A percentile compares a stretch with the other conserved stretches of the same genome.
phyloP scores from a whole-genome alignment of 805 yeast genomes.

The Yarrowia sp. region DNA sequence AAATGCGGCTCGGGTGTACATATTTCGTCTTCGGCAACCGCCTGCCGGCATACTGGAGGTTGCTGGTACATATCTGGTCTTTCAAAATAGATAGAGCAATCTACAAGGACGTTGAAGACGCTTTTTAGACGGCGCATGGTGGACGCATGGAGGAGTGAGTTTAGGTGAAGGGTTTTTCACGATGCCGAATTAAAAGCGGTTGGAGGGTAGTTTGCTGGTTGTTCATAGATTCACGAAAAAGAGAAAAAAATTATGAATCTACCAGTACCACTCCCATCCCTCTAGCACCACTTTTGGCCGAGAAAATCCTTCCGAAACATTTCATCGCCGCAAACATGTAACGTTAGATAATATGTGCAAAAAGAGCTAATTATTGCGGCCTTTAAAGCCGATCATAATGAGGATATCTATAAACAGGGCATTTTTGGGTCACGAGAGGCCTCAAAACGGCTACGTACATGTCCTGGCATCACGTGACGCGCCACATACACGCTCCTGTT shows the following conservation, averaged over 20 bases:
- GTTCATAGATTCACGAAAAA: not conserved
- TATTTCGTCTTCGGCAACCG: not conserved
- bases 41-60: not conserved
- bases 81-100: constrained; percentile 13
- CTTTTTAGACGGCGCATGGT: not conserved
- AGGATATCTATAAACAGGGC: too few species aligned
- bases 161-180: not conserved
- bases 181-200: not conserved
- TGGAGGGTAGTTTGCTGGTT: not conserved
- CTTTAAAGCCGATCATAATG: constrained; percentile 11
- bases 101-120: constrained; percentile 4
- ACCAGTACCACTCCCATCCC: not conserved
- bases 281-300: not conserved
- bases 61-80: not conserved
- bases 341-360: constrained; percentile 23
- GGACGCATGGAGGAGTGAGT: constrained; percentile 13
- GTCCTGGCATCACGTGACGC: not conserved
- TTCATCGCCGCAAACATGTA: constrained; percentile 6
- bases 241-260: not conserved
- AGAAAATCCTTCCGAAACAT: not conserved
- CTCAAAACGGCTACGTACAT: too few species aligned
- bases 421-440: too few species aligned
- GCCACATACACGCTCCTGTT: too few species aligned
- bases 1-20: not conserved
- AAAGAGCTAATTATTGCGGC: constrained; percentile 17